Conservation (phyloP, 768 basidiomycete species). For the Hemileccinum rubropunctum region DNA sequence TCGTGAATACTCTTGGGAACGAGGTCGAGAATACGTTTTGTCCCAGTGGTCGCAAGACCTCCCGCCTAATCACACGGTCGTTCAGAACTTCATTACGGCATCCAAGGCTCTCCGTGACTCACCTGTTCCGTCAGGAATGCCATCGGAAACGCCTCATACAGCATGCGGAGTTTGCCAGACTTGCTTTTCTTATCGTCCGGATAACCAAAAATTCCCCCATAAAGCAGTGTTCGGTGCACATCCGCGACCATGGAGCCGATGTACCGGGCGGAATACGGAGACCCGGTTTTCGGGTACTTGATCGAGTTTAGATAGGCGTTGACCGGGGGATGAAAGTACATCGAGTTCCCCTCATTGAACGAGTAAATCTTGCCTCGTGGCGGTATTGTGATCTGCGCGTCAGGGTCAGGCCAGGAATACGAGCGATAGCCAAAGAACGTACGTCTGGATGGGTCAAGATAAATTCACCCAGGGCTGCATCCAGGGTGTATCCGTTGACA, state of each 20-base stretch:
- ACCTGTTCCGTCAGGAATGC: conserved; percentile 93
- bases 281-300: conserved; percentile 77
- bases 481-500: conserved; percentile 97
- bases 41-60: conserved; percentile 94
- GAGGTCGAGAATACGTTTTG: conserved; percentile 90
- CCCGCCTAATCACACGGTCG: conserved; percentile 62
- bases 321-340: conserved; percentile 88
- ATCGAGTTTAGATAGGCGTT: conserved; percentile 82
- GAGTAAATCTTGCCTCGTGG: conserved; percentile 97
- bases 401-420: conserved; percentile 1
- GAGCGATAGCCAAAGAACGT: conserved; percentile 24
- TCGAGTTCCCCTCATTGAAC: conserved; percentile 97
- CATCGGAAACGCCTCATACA: conserved; percentile 99
- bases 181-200: conserved; percentile 98
- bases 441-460: conserved; percentile 97
- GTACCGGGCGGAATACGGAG: conserved; percentile 88
- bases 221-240: conserved; percentile 92
- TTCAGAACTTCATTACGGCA: background rate
- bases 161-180: conserved; percentile 87
- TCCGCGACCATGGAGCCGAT: conserved; percentile 99
- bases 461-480: conserved; percentile 94
- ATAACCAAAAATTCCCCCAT: conserved; percentile 98
- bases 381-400: conserved; percentile 81
- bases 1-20: conserved; percentile 86
- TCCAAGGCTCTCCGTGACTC: conserved; percentile 16